A percentile compares a stretch with the other conserved stretches of the same genome.
Conservation (phyloP, 2,329 filamentous ascomycete genomes). For the Neonectria sp. region DNA sequence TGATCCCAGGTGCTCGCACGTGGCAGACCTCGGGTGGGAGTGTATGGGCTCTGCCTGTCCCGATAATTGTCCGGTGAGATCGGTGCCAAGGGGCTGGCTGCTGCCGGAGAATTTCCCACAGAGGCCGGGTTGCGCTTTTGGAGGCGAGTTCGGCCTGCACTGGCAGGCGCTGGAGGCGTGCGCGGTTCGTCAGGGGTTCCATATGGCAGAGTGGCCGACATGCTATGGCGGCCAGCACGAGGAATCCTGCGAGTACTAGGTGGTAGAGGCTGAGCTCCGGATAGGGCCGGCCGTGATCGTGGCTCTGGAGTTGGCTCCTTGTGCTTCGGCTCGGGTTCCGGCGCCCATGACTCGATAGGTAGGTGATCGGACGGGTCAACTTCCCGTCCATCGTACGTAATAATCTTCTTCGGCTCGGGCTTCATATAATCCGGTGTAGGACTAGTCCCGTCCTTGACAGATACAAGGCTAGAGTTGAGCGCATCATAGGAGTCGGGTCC, state of each 20-base stretch:
- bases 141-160: slow-evolving; percentile 70
- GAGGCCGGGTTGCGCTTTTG: slow-evolving; percentile 73
- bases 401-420: slow-evolving; percentile 75
- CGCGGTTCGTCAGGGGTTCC: slow-evolving; percentile 51
- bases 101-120: slow-evolving; percentile 53
- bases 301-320: slow-evolving; percentile 49
- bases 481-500: slow-evolving; percentile 83
- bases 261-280: slow-evolving; percentile 68
- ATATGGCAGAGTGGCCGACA: slow-evolving; percentile 54
- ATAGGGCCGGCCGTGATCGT: slow-evolving; percentile 62
- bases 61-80: slow-evolving; percentile 67
- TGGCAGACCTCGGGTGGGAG: slow-evolving; percentile 54
- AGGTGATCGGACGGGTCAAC: slow-evolving; percentile 87
- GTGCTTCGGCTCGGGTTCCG: slow-evolving; percentile 75
- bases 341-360: slow-evolving; percentile 83
- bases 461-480: slow-evolving; percentile 73
- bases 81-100: slow-evolving; percentile 67
- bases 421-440: slow-evolving; percentile 60
- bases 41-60: slow-evolving; percentile 58
- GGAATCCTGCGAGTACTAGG: slow-evolving; percentile 66
- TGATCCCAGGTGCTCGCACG: slow-evolving; percentile 69
- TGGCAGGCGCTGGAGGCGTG: slow-evolving; percentile 51
- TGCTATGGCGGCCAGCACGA: slow-evolving; percentile 67
- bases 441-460: slow-evolving; percentile 49
- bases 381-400: slow-evolving; percentile 81